Base-by-base conservation (phyloP, 2,329 filamentous ascomycete species). In the Fusarium paranaense region DNA sequence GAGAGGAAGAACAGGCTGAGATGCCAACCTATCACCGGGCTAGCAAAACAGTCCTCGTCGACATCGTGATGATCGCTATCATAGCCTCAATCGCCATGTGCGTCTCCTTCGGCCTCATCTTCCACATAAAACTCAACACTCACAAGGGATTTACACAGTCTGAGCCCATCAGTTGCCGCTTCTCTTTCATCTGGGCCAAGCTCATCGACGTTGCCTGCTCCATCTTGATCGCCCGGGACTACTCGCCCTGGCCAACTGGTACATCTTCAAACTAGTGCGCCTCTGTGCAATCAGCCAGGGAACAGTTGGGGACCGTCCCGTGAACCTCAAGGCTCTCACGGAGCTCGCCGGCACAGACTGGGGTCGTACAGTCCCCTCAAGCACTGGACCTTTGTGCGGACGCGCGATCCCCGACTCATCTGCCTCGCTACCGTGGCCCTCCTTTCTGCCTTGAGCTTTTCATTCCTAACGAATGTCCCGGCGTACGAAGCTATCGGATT, bases 301-400 rank as follows among this genome's bases (percentile, higher is more conserved):
- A 14, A 13, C 38, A 35, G 6, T 35, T 3, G 3, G 42, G 1
- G 27, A 37, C 14, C 22, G 59, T 20, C 9, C 20, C 9, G 40
- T 50, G 7, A 33, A 25, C 7, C 16, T 62, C 3, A 20, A 50
- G 40, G 32, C 59, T 5, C 42, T 62, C n/a, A 18, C 42, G 30
- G 59, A 62, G 59, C 40, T 62, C n/a, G 40, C 40, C 14, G 30
- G 40, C n/a, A 62, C 59, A n/a, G 59, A 37, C n/a, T 35, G 16
- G 40, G 59, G 8, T 62, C 42, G 30, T 62, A 27, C n/a, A 50
- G 59, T 16, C 59, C 20, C 18, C 11, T 62, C 42, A 62, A 50
- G 20, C 40, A 62, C 32, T 50, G 32, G 30, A 14, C 6, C 11
- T 50, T 62, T 27, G 16, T 38, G 20, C 40, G 20, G 18, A 27